Evolutionary conservation across 2,329 filamentous ascomycete species (phyloP), one percentile per base, ranked within the genome.

Genomic region (Cladophialophora immunda): DNA sequence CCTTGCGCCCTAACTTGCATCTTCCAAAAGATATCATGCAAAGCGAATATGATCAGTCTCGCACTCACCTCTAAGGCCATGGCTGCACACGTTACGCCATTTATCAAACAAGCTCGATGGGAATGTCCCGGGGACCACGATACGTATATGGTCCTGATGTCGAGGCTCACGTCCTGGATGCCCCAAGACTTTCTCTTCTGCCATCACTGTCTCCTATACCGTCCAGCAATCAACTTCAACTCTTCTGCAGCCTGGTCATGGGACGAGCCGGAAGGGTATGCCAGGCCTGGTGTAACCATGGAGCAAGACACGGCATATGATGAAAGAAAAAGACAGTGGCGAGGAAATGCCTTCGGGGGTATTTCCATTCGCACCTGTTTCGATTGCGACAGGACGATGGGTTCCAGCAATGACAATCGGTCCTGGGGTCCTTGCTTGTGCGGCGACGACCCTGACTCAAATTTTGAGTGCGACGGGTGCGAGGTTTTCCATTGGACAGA

Each of bases 91-190:
- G 50, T 32, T 27, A 7, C 34, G 1, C 50, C 30, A 4, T 30
- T 56, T 15, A 29, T 50, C 13, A 3, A 30, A 32, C 19, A n/a
- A 8, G n/a, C 30, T 45, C 34, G 11, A 41, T 25, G 22, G 22
- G 3, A 15, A 5, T 41, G 52, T 30, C 52, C 50, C 2, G 32
- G 8, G 9, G 60, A 62, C 17, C 8, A 8, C 17, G 27, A 55
- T 25, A 62, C 34, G 13, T 15, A 56, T n/a, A 25, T 62, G 45
- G 22, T 6, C 19, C 45, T 55, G 50, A 55, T 62, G 59, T 30
- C 47, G 22, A 38, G n/a, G 17, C 59, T 55, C 6, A 1, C 19
- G 22, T 19, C 32, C 0, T 62, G 47, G 50, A 62, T 62, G 50
- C 50, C 22, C 15, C 13, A 38, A 17, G 19, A 30, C 13, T 19